Base-by-base conservation (phyloP, 2,329 filamentous ascomycete genomes). In the Rugonectria rugulosa region DNA sequence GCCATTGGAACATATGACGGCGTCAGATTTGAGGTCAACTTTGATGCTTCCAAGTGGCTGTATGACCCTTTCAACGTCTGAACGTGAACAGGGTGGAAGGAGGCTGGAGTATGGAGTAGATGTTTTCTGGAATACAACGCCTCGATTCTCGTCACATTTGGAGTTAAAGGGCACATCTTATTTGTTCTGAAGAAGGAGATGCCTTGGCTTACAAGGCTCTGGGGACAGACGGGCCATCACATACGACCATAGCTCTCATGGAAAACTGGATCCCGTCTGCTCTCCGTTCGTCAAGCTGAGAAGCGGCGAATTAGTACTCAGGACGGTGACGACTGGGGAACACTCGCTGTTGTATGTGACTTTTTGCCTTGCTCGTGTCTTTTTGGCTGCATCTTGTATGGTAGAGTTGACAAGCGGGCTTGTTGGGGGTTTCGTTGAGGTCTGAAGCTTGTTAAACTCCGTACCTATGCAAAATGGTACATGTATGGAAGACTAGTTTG, bases 1-100 rank as follows among this genome's bases (percentile, higher is more conserved):
- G 86, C 88, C 1, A 79, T 95, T 40, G 90, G 91, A 1, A 82
- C 87, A 11, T 92, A 88, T 70, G 87, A 88, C 3, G 79, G 75
- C n/a, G 83, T 89, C 2, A 81, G 81, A 42, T 88, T 91, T 61
- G 88, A 92, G 72, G 82, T 88, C 9, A 77, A 86, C 7, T 86
- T 91, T 65, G 80, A 83, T 38, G 79, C 81, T 20, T 75, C 72
- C 6, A 76, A 77, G 69, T 91, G 88, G 87, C 63, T 79, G 70
- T 89, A 82, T 51, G 65, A 66, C 52, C 66, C 66, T 14, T 58
- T 63, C 42, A 59, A 36, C 17, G 49, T 68, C 19, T 70, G 42
- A 59, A 20, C 5, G 10, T 4, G 17, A 34, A 5, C 12, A 12
- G 6, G 6, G 26, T 14, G 4, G 6, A 10, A 23, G 5, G 24